These are phyloP conservation scores for Diutina neorugosa DNA, from an alignment of 1,139 yeast species.

Conservation along the genomic window DNA sequence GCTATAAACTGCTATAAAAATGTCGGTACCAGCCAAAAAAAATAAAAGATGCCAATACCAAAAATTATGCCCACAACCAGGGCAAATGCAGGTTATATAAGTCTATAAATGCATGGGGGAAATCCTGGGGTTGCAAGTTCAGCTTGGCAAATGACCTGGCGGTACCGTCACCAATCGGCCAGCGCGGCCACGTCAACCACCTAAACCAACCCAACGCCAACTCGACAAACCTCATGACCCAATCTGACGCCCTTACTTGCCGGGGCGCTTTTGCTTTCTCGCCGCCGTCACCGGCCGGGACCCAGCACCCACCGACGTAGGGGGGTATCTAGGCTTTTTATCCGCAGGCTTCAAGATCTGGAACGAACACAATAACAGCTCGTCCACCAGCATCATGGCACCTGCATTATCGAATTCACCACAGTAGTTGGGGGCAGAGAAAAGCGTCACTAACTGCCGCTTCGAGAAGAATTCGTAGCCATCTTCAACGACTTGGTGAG, in stretches of 20 bases:
- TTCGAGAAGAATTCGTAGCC: slow-evolving; percentile 26
- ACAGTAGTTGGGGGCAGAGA: slow-evolving; percentile 4
- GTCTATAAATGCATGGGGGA: slow-evolving; percentile 3
- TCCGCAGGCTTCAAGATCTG: slow-evolving; percentile 97
- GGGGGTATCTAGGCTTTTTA: slow-evolving; percentile 65
- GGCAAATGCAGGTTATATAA: slow-evolving; percentile 2
- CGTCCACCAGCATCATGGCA: slow-evolving; percentile 5
- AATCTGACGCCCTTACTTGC: slow-evolving; percentile 22
- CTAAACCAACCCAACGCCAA: slow-evolving; percentile 2
- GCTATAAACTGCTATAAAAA: slow-evolving; percentile 4
- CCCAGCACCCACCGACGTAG: slow-evolving; percentile 38
- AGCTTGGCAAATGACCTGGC: not conserved
- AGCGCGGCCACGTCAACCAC: slow-evolving; percentile 4
- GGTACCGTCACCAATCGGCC: slow-evolving; percentile 1
- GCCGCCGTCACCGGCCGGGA: slow-evolving; percentile 55
- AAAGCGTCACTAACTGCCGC: slow-evolving; percentile 4
- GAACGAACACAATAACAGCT: slow-evolving; percentile 83
- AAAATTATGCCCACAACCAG: not conserved
- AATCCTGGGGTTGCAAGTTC: not conserved
- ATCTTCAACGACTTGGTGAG: slow-evolving; percentile 98
- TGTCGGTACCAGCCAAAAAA: not conserved
- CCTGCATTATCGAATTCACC: slow-evolving; percentile 5
- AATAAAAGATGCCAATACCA: not conserved
- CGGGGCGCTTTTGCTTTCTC: slow-evolving; percentile 56
- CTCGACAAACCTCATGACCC: not conserved